A percentile compares a stretch with the other conserved stretches of the same genome.
Evolutionary conservation across 768 basidiomycete species (phyloP).

Genomic region (Hortiboletus flavorubellus): DNA sequence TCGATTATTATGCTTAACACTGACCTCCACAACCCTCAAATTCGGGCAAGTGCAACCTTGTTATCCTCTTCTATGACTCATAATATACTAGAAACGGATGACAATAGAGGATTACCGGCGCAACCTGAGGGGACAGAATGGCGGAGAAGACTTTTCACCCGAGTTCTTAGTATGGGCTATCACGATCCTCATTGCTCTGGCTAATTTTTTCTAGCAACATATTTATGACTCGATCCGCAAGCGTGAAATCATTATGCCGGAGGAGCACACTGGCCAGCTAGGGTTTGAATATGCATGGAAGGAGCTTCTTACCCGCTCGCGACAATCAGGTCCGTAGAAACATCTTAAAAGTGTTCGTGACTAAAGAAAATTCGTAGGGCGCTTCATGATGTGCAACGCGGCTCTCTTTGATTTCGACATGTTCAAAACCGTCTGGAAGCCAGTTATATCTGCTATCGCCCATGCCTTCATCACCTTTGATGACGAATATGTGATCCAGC

Average conservation of each 20-base stretch:
- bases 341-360: constrained; percentile 1
- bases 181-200: background rate
- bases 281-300: constrained; percentile 99
- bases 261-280: constrained; percentile 93
- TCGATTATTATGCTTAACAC: constrained; percentile 99
- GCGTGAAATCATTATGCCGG: constrained; percentile 94
- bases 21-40: constrained; percentile 92
- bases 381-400: constrained; percentile 70
- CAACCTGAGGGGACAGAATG: constrained; percentile 92
- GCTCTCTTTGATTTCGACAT: constrained; percentile 83
- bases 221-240: constrained; percentile 95
- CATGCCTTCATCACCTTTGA: constrained; percentile 95
- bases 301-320: constrained; percentile 79
- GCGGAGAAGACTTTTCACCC: constrained; percentile 72
- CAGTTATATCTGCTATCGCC: constrained; percentile 89
- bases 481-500: constrained; percentile 95
- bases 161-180: constrained; percentile 70
- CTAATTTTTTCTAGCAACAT: constrained; percentile 52
- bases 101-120: constrained; percentile 89
- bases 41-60: constrained; percentile 53
- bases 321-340: constrained; percentile 62
- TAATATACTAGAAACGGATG: constrained; percentile 80
- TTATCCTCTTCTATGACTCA: constrained; percentile 1
- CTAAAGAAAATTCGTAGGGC: constrained; percentile 47
- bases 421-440: constrained; percentile 93